phyloP scores from a whole-genome alignment of 2,329 filamentous ascomycete genomes.

The Calycina marina region DNA sequence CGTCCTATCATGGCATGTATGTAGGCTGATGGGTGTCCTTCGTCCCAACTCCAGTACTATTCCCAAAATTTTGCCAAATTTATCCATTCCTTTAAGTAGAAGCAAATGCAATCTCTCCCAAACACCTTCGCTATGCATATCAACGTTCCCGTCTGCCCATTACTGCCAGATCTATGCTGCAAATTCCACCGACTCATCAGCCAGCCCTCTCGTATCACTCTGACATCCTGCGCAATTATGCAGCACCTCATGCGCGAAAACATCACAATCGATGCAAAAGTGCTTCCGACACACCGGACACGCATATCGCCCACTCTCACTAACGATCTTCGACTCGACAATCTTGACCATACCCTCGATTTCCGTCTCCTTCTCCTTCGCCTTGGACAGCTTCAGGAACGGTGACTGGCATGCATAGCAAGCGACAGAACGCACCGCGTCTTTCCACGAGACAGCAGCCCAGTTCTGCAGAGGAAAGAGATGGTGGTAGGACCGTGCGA shows the following conservation, averaged over 20 bases:
- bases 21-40: too few relatives aligned
- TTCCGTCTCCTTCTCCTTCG: not conserved
- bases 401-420: conserved; percentile 67
- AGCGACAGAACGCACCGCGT: conserved; percentile 38
- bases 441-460: conserved; percentile 74
- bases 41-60: not conserved
- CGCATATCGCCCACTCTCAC: conserved; percentile 76
- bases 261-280: conserved; percentile 96
- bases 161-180: not conserved
- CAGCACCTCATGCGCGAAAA: conserved; percentile 84
- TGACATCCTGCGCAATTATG: conserved; percentile 89
- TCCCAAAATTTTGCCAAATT: not conserved
- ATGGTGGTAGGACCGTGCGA: conserved; percentile 87
- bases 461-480: conserved; percentile 83
- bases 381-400: conserved; percentile 41
- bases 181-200: conserved; percentile 1
- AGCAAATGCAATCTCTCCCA: too few relatives aligned
- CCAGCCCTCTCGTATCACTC: conserved; percentile 11
- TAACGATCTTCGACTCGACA: conserved; percentile 43
- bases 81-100: not conserved
- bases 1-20: too few relatives aligned
- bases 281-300: conserved; percentile 78
- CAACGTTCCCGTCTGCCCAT: too few relatives aligned
- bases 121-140: too few relatives aligned
- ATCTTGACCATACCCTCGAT: conserved; percentile 16